Percentiles rank a stretch among this genome's conserved stretches.
phyloP scores from a whole-genome alignment of 108 stramenopile species.

The Cyclotella kingstonii region DNA sequence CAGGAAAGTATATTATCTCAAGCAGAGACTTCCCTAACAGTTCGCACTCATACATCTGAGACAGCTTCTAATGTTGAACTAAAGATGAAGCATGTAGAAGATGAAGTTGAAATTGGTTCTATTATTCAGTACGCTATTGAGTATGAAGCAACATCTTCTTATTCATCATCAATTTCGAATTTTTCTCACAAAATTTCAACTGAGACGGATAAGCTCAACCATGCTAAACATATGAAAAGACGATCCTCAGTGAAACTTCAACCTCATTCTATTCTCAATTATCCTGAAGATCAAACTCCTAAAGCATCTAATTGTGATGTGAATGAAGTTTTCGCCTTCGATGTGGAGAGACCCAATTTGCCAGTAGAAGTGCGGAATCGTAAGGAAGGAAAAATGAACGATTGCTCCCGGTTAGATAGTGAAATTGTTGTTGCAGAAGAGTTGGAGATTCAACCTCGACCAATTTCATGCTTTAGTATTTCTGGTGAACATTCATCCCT shows the following conservation, averaged over 20 bases:
- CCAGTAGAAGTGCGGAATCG: background rate
- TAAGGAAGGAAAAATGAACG: background rate
- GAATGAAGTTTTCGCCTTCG: conserved; percentile 18
- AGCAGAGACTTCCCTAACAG: too few relatives aligned
- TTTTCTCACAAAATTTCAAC: background rate
- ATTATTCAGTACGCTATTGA: too few relatives aligned
- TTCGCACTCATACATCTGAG: too few relatives aligned
- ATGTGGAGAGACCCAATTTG: background rate
- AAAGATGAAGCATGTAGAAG: too few relatives aligned
- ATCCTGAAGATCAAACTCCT: background rate
- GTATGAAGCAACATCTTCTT: too few relatives aligned
- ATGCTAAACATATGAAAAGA: background rate
- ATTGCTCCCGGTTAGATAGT: background rate
- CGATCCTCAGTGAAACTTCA: conserved; percentile 12
- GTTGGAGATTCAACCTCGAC: too few relatives aligned
- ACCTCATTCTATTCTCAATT: conserved; percentile 9
- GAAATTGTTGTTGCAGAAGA: background rate
- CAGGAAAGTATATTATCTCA: too few relatives aligned
- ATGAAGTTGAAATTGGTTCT: too few relatives aligned
- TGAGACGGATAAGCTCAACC: background rate
- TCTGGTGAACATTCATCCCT: too few relatives aligned
- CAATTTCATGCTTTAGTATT: too few relatives aligned
- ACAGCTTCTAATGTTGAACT: too few relatives aligned
- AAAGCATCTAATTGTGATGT: conserved; percentile 13
- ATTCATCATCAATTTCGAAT: background rate